phyloP scores from a whole-genome alignment of 2,329 filamentous ascomycete species.

The Incumbomyces delicatus region DNA sequence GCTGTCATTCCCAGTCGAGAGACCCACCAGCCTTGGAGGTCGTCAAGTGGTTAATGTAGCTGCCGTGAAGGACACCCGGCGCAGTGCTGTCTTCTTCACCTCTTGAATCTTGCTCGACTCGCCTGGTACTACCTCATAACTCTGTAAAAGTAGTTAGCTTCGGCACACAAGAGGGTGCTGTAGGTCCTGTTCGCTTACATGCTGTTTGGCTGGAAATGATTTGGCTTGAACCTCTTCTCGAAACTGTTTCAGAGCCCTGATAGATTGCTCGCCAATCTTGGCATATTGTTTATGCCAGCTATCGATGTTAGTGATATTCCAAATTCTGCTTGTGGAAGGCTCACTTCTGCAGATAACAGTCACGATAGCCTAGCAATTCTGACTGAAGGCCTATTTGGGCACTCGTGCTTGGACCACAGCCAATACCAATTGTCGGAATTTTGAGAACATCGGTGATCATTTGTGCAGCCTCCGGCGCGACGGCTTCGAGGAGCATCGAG shows the following conservation, averaged over 20 bases:
- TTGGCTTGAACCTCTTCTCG: neutral
- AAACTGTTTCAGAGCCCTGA: neutral
- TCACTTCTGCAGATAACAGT: neutral
- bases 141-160: neutral
- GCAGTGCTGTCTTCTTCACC: neutral
- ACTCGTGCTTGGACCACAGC: slow-evolving; percentile 2
- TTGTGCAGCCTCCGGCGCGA: neutral
- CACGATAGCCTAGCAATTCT: neutral
- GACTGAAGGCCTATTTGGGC: neutral
- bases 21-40: too few relatives aligned
- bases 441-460: neutral
- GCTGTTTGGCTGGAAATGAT: neutral
- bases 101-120: neutral
- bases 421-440: neutral
- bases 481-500: neutral
- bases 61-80: neutral
- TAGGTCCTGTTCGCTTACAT: neutral
- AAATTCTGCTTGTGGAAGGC: neutral
- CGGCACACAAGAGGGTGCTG: neutral
- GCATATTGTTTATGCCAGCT: slow-evolving; percentile 2
- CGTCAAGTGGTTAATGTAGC: too few relatives aligned
- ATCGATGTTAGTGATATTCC: neutral
- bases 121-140: neutral
- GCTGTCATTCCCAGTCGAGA: too few relatives aligned
- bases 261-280: neutral